Base-by-base conservation (phyloP, 176 grass and related monocot species). In the Thinopyrum elongatum region DNA sequence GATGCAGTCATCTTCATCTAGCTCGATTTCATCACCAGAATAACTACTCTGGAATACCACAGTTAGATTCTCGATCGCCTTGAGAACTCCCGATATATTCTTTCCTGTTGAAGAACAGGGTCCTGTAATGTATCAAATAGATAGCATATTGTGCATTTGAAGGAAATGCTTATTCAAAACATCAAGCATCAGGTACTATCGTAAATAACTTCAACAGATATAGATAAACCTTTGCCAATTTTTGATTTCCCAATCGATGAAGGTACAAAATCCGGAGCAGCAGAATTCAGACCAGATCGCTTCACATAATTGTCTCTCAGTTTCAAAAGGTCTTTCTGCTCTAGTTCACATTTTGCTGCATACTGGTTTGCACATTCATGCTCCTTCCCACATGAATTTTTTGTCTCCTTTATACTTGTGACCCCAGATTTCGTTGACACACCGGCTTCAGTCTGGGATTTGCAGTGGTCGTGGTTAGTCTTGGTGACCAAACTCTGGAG, bases 191-290 rank as follows among this genome's bases (percentile, higher is more conserved):
- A 67, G 19, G 33, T 76, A 59, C 63, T 64, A 83, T 75, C 13
- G 1, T 67, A 69, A 69, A 84, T 26, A 80, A 73, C 29, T 80
- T 87, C 13, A 21, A 67, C 73, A 65, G 65, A 79, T 47, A 71
- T 74, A 78, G 42, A 70, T 81, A 80, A 9, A 80, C 82, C 86
- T 91, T 70, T 34, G 8, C 25, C 4, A 46, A 8, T 33, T 87
- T 64, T 73, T 39, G 64, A 30, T 85, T 89, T 89, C 23, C 79
- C 84, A 84, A 65, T 38, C n/a, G 84, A 83, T 41, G 46, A 84
- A 17, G 84, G 84, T 42, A 87, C 72, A 76, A 84, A 89, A 76
- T 87, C 70, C 22, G 77, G 84, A 81, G 91, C 91, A 78, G 70
- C 36, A 84, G 21, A 80, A 82, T 89, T 87, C 35, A 87, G 49